These are phyloP conservation scores for Ophidiomyces ophidiicola DNA, from an alignment of 2,329 filamentous ascomycete genomes.

Conservation along the genomic window DNA sequence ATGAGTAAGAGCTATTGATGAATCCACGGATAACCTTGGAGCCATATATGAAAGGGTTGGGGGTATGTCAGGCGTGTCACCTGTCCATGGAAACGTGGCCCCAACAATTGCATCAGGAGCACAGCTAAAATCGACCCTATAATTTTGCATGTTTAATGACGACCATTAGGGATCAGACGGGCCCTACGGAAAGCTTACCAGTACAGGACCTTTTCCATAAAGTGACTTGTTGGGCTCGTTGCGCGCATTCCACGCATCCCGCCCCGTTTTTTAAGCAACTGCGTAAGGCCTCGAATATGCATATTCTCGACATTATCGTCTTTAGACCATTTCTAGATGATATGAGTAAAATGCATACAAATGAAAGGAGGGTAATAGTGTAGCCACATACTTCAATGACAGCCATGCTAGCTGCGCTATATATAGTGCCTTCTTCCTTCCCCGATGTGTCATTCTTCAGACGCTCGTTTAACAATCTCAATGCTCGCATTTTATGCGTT, in stretches of 20 bases:
- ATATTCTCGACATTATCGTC: constrained; percentile 23
- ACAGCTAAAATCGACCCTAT: constrained; percentile 25
- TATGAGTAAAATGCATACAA: constrained; percentile 4
- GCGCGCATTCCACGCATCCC: constrained; percentile 23
- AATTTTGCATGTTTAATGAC: background rate
- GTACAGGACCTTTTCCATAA: constrained; percentile 25
- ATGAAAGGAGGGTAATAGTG: background rate
- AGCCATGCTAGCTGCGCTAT: constrained; percentile 25
- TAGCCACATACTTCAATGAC: constrained; percentile 23
- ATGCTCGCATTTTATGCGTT: constrained; percentile 25
- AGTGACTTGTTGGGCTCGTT: constrained; percentile 20
- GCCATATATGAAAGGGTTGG: constrained; percentile 19
- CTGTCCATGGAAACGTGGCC: constrained; percentile 24
- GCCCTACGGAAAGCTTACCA: constrained; percentile 17
- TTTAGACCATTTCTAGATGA: constrained; percentile 26
- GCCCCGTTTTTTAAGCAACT: constrained; percentile 22
- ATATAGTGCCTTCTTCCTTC: constrained; percentile 23
- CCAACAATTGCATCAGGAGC: constrained; percentile 23
- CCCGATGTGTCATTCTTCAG: constrained; percentile 19
- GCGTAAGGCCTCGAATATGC: constrained; percentile 22
- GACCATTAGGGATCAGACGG: background rate
- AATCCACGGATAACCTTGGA: constrained; percentile 17
- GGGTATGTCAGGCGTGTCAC: constrained; percentile 19
- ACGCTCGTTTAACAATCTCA: constrained; percentile 23
- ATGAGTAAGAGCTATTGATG: constrained; percentile 10